Evolutionary conservation across 2,329 filamentous ascomycete genomes (phyloP), one percentile per base, ranked within the genome.

Genomic region (Penicillium paneum): DNA sequence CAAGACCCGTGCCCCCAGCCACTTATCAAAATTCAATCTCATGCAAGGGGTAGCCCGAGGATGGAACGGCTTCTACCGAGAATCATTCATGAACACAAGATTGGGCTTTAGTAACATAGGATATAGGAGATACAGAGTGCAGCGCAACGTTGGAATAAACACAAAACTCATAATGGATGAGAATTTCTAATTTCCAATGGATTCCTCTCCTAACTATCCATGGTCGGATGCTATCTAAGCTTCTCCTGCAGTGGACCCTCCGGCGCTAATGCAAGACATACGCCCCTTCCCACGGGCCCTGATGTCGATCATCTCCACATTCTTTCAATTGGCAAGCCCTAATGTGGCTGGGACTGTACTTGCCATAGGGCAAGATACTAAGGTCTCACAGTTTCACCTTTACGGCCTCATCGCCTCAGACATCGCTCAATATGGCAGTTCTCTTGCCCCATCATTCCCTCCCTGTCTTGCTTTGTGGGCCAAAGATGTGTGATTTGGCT

Each of bases 251-350:
- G 21, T 24, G 21, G 21, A 24, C 13, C 26, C 26, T 46, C 42
- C 26, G 41, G 17, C 50, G 35, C 21, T 31, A 35, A 61, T 62
- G 61, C 61, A 64, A 64, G 60, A 64, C 61, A 64, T 57, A 43
- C 17, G 8, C 43, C 52, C 49, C 47, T 56, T 21, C 47, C 48
- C 54, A 49, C 59, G 55, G 57, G 53, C 52, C 38, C 52, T 56
- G 52, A 50, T 45, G 55, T 53, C 39, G 60, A 58, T 60, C 56
- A 31, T 56, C 51, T 41, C 44, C 46, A 34, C 49, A 49, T 32
- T 44, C 42, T 10, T 42, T 26, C 21, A 24, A 44, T 35, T 46
- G 21, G 29, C 45, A 48, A 53, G 55, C 51, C 28, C 42, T 21
- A 35, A 49, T 42, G 60, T 63, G 61, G 61, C 61, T 62, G 61